These are phyloP conservation scores for Suhomyces xylopsoci DNA, from an alignment of 805 yeast genomes.

Conservation along the genomic window DNA sequence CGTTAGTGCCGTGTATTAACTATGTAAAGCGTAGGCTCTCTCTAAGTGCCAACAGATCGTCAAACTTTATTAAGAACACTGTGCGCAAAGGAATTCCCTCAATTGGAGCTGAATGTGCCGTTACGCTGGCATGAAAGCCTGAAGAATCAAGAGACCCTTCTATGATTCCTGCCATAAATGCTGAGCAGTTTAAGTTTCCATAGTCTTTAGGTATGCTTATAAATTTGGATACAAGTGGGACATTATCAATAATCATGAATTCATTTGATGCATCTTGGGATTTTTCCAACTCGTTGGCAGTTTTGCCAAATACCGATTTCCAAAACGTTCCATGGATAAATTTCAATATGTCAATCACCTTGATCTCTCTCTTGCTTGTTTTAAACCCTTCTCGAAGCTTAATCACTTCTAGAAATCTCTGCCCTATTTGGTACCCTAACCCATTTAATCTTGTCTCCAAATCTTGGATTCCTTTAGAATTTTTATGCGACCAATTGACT, in stretches of 20 bases:
- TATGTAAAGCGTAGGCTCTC: constrained; percentile 43
- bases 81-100: constrained; percentile 62
- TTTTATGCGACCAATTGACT: constrained; percentile 59
- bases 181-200: constrained; percentile 73
- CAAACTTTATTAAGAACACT: constrained; percentile 72
- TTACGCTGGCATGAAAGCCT: constrained; percentile 69
- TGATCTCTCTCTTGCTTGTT: constrained; percentile 62
- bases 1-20: background rate
- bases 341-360: constrained; percentile 64
- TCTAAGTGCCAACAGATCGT: constrained; percentile 51
- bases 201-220: constrained; percentile 78
- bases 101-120: constrained; percentile 75
- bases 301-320: constrained; percentile 67
- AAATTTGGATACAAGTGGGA: constrained; percentile 67
- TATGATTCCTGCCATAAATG: constrained; percentile 79
- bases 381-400: constrained; percentile 63
- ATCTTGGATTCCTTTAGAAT: constrained; percentile 67
- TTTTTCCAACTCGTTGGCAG: constrained; percentile 73
- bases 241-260: constrained; percentile 75
- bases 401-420: constrained; percentile 63
- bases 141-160: constrained; percentile 79
- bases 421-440: constrained; percentile 76
- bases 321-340: constrained; percentile 72
- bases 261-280: constrained; percentile 66
- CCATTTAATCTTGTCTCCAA: constrained; percentile 55